Base-by-base conservation (phyloP, 1,139 yeast genomes). In the Taiozyma onychis region DNA sequence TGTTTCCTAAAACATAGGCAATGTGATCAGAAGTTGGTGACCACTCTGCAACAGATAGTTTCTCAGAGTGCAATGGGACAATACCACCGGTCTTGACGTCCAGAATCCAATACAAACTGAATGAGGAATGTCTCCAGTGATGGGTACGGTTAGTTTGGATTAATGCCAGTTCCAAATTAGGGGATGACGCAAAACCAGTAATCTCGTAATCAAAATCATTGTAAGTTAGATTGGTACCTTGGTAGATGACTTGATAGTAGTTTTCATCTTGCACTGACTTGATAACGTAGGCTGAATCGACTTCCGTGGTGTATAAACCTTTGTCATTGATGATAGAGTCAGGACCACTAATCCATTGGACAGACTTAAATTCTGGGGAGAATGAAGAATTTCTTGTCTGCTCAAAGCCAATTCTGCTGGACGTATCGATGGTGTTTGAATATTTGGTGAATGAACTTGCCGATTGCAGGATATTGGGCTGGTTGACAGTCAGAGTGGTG, bases 91-190 rank as follows among this genome's bases (percentile, higher is more conserved):
- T 60, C 0, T 59, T 66, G 32, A 77, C 62, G 55, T 82, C 77
- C 48, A 76, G 69, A 3, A 85, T 57, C 88, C 95, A 93, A 66
- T 83, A 90, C 16, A 77, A 63, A 0, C 88, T 87, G 56, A 74
- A 76, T 1, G 83, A 72, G 2, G 97, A 93, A 63, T 90, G 95
- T 60, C 99, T 78, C 90, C 95, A 93, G 61, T 83, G 81, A 54
- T 80, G 75, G 30, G 77, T 73, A 18, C 72, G 62, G 58, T 88
- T 83, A 73, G 57, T 86, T 70, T 59, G 75, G 41, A 86, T 66
- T 37, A 85, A 60, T 0, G 87, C 85, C 55, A 68, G 71, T 41
- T 70, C 65, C 61, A 85, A 72, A 66, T 85, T 78, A 30, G 90
- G 88, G 26, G 89, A 82, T 2, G 89, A 85, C 4, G 71, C 71